Base-by-base conservation (phyloP, 2,329 filamentous ascomycete genomes). In the Monilinia fructigena region DNA sequence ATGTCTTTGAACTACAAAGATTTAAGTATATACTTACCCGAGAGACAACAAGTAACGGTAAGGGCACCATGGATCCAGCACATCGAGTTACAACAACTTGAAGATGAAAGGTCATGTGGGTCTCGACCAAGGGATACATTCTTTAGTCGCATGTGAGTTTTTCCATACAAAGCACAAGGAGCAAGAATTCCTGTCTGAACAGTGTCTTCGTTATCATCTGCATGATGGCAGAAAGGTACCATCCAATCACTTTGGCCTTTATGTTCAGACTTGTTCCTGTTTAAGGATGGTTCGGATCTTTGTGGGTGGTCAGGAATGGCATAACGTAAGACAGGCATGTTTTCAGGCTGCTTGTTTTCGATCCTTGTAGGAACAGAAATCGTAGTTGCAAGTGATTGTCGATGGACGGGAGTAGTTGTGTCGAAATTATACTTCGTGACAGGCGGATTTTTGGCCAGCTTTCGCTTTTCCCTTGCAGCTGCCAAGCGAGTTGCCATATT, bases 101-200 rank as follows among this genome's bases (percentile, higher is more conserved):
- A 77, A 72, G 2, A 71, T 73, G 4, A 78, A 6, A 59, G 55
- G n/a, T 82, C 77, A 8, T 77, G 77, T 1, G 79, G 75, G 66
- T 81, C 78, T 31, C 77, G 74, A 58, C 78, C 78, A 16, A 72
- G 70, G 8, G 70, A 71, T 55, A 78, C 77, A 58, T 76, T 77
- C 1, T 74, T 72, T 2, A 82, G 73, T 10, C 80, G 77, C 73
- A 81, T 78, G 18, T 79, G 73, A 2, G 79, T 81, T 58, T 78
- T 78, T 6, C 79, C 78, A 68, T 80, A 79, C 10, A 81, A 66
- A 4, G 78, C 73, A 70, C 80, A 82, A 12, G 80, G 80, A 62
- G 78, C 76, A 2, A 65, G 38, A 2, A 47, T 26, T 5, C 53
- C 63, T 18, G 18, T 23, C 12, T 47, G 18, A 61, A 79, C 79